Conservation (phyloP, 371 early-diverging fungal species). For the Mortierella sp. region DNA sequence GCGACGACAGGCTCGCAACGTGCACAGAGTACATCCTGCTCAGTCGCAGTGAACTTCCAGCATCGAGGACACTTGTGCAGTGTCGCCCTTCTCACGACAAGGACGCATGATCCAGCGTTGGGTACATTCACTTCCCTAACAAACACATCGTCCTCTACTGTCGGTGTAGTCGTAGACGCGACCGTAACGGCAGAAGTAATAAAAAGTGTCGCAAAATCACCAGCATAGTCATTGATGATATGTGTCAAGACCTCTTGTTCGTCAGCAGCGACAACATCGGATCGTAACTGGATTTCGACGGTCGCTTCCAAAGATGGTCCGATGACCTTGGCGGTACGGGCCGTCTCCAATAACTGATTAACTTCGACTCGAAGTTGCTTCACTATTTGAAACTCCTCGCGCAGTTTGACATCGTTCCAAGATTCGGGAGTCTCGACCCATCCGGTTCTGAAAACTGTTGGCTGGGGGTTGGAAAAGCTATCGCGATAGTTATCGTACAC, state of each 20-base stretch:
- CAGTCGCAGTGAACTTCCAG: constrained; percentile 38
- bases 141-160: constrained; percentile 9
- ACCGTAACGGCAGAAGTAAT: constrained; percentile 61
- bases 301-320: constrained; percentile 70
- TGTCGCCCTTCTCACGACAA: constrained; percentile 26
- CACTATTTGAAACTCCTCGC: constrained; percentile 69
- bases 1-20: constrained; percentile 41
- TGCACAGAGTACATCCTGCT: constrained; percentile 22
- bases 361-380: constrained; percentile 69
- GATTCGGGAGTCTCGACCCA: constrained; percentile 67
- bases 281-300: constrained; percentile 56
- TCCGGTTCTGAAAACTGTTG: constrained; percentile 72
- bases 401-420: constrained; percentile 69
- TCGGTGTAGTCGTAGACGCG: constrained; percentile 1
- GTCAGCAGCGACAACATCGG: constrained; percentile 19
- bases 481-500: constrained; percentile 75
- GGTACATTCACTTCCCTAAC: constrained; percentile 9
- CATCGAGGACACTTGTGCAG: constrained; percentile 54
- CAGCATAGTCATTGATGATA: constrained; percentile 5
- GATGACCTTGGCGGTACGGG: constrained; percentile 75
- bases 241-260: constrained; percentile 36
- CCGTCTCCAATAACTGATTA: constrained; percentile 76
- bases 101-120: constrained; percentile 23
- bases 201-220: constrained; percentile 59
- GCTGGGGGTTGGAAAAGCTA: constrained; percentile 60